Evolutionary conservation across 2,329 filamentous ascomycete genomes (phyloP).

Genomic region (Fusarium sublunatum): DNA sequence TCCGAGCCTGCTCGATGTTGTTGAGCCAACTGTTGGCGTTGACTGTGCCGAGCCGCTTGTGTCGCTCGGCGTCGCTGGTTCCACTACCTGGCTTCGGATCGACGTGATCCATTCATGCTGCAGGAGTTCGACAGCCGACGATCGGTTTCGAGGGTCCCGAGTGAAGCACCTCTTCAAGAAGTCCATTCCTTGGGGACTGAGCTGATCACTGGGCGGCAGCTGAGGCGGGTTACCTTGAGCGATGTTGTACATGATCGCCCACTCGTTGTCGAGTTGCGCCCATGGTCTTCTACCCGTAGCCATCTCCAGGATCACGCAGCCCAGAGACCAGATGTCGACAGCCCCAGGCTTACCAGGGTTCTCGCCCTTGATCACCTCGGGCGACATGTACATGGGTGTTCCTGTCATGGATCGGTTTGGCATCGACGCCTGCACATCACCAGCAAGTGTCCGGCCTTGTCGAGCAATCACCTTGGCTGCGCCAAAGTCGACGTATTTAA

Average conservation of each 20-base stretch:
- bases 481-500: slow-evolving; percentile 99
- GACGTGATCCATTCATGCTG: slow-evolving; percentile 91
- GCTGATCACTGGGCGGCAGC: slow-evolving; percentile 82
- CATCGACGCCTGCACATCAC: slow-evolving; percentile 67
- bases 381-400: slow-evolving; percentile 99
- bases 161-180: slow-evolving; percentile 90
- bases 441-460: slow-evolving; percentile 85
- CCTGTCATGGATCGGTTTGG: slow-evolving; percentile 94
- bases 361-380: slow-evolving; percentile 95
- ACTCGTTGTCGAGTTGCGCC: slow-evolving; percentile 97
- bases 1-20: slow-evolving; percentile 47
- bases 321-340: slow-evolving; percentile 95
- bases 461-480: slow-evolving; percentile 96
- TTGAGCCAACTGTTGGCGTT: slow-evolving; percentile 48
- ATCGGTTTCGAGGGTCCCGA: slow-evolving; percentile 80
- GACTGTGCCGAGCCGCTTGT: slow-evolving; percentile 56
- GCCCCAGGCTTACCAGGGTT: slow-evolving; percentile 83
- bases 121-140: slow-evolving; percentile 86
- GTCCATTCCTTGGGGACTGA: slow-evolving; percentile 85
- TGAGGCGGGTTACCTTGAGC: slow-evolving; percentile 94
- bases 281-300: slow-evolving; percentile 93
- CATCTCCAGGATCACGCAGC: slow-evolving; percentile 98
- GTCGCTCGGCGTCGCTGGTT: slow-evolving; percentile 72
- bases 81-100: slow-evolving; percentile 73
- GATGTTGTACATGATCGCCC: slow-evolving; percentile 99